A percentile compares a stretch with the other conserved stretches of the same genome.
phyloP scores from a whole-genome alignment of 257 asterid species.

The Solanum okadae region DNA sequence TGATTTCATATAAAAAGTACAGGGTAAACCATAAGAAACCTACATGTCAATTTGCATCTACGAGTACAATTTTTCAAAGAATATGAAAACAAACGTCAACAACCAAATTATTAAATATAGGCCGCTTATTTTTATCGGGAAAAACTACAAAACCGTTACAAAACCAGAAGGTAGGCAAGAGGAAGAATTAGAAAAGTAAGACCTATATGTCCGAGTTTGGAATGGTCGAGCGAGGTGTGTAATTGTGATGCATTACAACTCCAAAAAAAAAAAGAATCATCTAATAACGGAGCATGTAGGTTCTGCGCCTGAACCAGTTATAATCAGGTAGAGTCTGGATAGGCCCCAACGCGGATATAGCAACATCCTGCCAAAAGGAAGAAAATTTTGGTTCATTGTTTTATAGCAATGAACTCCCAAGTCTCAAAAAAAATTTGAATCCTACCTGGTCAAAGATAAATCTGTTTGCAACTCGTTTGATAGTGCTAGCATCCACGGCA shows the following conservation, averaged over 20 bases:
- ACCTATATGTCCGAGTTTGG: background rate
- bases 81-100: background rate
- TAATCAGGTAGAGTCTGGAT: conserved; percentile 81
- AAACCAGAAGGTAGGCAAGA: background rate
- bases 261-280: background rate
- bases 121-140: background rate
- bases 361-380: conserved; percentile 57
- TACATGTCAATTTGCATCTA: background rate
- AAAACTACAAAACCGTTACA: background rate
- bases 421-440: background rate
- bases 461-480: conserved; percentile 90
- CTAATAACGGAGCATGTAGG: conserved; percentile 98
- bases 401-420: background rate
- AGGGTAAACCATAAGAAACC: background rate
- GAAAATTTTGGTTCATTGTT: background rate
- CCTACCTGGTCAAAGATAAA: conserved; percentile 73
- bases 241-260: background rate
- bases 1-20: too few species aligned
- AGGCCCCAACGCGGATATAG: conserved; percentile 75
- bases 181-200: background rate
- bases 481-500: conserved; percentile 68
- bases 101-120: background rate
- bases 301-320: conserved; percentile 99
- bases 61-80: background rate
- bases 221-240: background rate